Base-by-base conservation (phyloP, 768 basidiomycete genomes). In the Phylloporus sp. region DNA sequence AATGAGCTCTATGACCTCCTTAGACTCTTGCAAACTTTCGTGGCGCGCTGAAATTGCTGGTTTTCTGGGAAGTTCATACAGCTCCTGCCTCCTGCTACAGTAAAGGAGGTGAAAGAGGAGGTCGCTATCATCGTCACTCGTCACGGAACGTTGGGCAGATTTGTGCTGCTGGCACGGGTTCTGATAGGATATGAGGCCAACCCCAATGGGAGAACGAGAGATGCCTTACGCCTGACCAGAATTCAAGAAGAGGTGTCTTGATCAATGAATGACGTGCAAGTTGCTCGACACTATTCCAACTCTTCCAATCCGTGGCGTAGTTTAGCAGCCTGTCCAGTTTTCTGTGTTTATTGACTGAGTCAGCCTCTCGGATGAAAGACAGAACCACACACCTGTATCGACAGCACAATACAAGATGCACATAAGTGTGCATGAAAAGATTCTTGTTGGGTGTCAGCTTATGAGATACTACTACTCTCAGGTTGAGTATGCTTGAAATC, bases 351-450 rank as follows among this genome's bases (percentile, higher is more conserved):
- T 8, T 22, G 6, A 20, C 6, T 46, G 18, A 54, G 26, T 34
- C 13, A 11, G 13, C 3, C 26, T 10, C 13, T 44, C 9, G 7
- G 10, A 35, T 35, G 18, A 18, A 32, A 35, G 12, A 16, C 6
- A 35, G 44, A 28, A 15, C 7, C 15, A 42, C 45, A 34, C 7
- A 55, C 65, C 47, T 12, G 43, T 48, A 6, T 18, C 13, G 6
- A 39, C 51, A 56, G 46, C 66, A 69, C 12, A 12, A 40, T n/a
- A 36, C 35, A 23, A 66, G 7, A 45, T 70, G 66, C 16, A 56
- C 36, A 40, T 57, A 69, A 4, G 54, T 55, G 31, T 69, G 44
- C 52, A 60, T 45, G 20, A 65, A 63, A 26, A 70, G 50, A 47
- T 57, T n/a, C 66, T 67, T 40, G 45, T 31, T 15, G 32, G 10